Base-by-base conservation (phyloP, 1,139 yeast genomes). In the Yamadazyma mexicana region DNA sequence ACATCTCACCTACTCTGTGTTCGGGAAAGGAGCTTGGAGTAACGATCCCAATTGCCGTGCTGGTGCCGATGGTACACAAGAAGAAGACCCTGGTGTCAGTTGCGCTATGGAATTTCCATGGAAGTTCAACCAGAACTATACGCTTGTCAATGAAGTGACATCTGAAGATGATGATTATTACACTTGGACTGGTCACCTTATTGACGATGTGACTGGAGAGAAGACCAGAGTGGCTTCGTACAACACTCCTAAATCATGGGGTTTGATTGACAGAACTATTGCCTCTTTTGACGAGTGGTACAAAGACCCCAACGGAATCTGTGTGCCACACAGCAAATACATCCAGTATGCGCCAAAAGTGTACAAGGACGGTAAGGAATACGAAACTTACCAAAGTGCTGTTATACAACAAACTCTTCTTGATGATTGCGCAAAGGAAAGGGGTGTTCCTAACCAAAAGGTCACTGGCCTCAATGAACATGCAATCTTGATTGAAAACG, bases 51-150 rank as follows among this genome's bases (percentile, higher is more conserved):
- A 34, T 18, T 47, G 50, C 31, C 4, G 12, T 11, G 25, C 11
- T 32, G 48, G 47, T 12, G 48, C 50, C 5, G 49, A 46, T 34
- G 38, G 40, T 23, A n/a, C n/a, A n/a, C n/a, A n/a, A n/a, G n/a
- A n/a, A n/a, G n/a, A n/a, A n/a, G 50, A 48, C 1, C 3, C 17
- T 23, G 50, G 50, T 3, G 42, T 39, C 1, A 39, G 47, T 3
- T 46, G 49, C 27, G 28, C 38, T n/a, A 12, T 23, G 7, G 40
- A 37, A 32, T 44, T 32, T 14, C 43, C 41, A 12, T 47, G 49
- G 48, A 37, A 42, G 31, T 44, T 46, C 22, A 40, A 38, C 12
- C 44, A 38, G 15, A 44, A 43, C 24, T 45, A 45, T 27, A 47
- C 49, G 15, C 30, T 33, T 27, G 29, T 18, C 3, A 29, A 42